Percentiles rank a stretch among this genome's conserved stretches.
phyloP scores from a whole-genome alignment of 139 green algal species.

The Zygnema cylindricum region DNA sequence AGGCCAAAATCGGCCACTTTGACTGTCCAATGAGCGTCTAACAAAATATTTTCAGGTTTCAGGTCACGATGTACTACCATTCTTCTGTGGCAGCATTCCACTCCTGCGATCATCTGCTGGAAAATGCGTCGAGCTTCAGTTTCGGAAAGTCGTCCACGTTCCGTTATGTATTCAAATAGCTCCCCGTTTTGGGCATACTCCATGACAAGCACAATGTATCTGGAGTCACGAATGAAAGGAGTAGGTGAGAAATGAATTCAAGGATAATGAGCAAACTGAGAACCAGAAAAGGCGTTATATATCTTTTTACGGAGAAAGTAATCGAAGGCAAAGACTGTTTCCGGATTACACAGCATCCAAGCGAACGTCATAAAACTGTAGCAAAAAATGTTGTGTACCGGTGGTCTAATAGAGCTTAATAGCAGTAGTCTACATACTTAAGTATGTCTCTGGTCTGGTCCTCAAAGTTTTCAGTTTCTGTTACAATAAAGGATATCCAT shows the following conservation, averaged over 20 bases:
- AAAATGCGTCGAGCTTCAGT: conserved; percentile 97
- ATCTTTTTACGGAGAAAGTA: too few relatives aligned
- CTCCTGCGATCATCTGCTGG: conserved; percentile 87
- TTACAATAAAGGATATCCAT: too few relatives aligned
- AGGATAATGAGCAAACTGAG: not conserved
- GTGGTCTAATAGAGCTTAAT: too few relatives aligned
- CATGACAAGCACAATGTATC: conserved; percentile 59
- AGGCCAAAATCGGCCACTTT: conserved; percentile 98
- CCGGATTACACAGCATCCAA: too few relatives aligned
- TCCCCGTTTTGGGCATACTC: conserved; percentile 80
- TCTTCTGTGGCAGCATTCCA: conserved; percentile 97
- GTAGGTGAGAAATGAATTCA: not conserved
- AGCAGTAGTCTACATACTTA: too few relatives aligned
- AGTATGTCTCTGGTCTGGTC: too few relatives aligned
- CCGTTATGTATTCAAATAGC: conserved; percentile 99
- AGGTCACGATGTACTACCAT: conserved; percentile 90
- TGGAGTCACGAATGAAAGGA: not conserved
- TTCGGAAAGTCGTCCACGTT: conserved; percentile 94
- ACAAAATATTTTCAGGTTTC: conserved; percentile 97
- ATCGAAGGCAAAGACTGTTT: too few relatives aligned
- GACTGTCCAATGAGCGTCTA: conserved; percentile 85
- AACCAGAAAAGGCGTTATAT: too few relatives aligned
- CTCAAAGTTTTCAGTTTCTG: too few relatives aligned
- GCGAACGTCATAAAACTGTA: too few relatives aligned
- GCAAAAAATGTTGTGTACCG: too few relatives aligned